phyloP scores from a whole-genome alignment of 352 stramenopile species.

The Phytophthora foliorum region DNA sequence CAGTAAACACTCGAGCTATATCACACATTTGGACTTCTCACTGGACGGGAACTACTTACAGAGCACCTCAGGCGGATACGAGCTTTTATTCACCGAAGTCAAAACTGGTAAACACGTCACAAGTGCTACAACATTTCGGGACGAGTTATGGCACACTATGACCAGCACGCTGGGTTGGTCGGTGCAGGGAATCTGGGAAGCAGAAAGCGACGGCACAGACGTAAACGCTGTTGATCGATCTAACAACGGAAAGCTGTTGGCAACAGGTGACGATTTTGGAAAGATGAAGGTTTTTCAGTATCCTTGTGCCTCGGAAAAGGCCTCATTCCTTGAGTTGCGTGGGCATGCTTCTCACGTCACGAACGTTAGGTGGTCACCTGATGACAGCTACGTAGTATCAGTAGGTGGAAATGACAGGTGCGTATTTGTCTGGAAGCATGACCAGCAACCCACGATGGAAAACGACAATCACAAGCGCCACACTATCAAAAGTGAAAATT shows the following conservation, averaged over 20 bases:
- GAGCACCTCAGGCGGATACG: conserved; percentile 85
- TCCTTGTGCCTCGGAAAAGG: conserved; percentile 71
- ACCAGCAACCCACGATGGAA: conserved; percentile 26
- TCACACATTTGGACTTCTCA: conserved; percentile 85
- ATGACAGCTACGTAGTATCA: conserved; percentile 74
- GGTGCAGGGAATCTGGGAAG: conserved; percentile 92
- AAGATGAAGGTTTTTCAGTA: conserved; percentile 92
- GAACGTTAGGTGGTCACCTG: conserved; percentile 70
- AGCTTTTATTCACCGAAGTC: conserved; percentile 93
- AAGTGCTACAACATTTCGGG: conserved; percentile 79
- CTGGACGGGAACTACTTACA: conserved; percentile 71
- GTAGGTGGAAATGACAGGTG: conserved; percentile 85
- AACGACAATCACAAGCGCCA: conserved; percentile 10
- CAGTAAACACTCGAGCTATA: conserved; percentile 83
- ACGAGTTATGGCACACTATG: conserved; percentile 93
- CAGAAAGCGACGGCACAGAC: conserved; percentile 80
- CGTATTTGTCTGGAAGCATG: conserved; percentile 79
- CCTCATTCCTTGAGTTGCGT: conserved; percentile 59
- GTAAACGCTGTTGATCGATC: conserved; percentile 82
- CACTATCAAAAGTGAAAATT: conserved; percentile 14
- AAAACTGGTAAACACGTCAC: conserved; percentile 73
- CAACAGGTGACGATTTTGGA: conserved; percentile 84
- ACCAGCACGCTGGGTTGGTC: conserved; percentile 90
- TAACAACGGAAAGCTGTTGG: conserved; percentile 69
- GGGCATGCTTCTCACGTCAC: conserved; percentile 88